Evolutionary conservation across 768 basidiomycete species (phyloP), one percentile per base, ranked within the genome.

Genomic region (Galerina sulciceps): DNA sequence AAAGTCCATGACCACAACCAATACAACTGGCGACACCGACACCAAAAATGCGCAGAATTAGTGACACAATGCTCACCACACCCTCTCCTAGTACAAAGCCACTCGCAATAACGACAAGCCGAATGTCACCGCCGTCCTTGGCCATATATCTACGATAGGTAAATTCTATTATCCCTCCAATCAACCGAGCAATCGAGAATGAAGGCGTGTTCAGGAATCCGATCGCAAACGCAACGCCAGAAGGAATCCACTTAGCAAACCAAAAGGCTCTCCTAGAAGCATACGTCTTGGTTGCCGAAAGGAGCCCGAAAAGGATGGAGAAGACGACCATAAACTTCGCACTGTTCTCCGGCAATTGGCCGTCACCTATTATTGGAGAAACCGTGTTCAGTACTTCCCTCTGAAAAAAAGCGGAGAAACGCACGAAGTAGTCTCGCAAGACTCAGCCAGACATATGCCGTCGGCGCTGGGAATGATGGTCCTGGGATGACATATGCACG

Each of bases 51-150:
- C 86, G 85, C 59, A 97, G 72, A 6, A 88, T 65, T 47, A 99
- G 78, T 13, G 90, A 85, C 26, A 95, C 73, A 45, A 99, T 82
- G 68, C 94, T 95, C 41, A 92, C 79, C 35, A 97, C 87, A 1
- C 96, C 96, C 71, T 99, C 96, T 17, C 96, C 96, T 15, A 99
- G 78, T 22, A 99, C 96, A 71, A 99, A 97, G 3, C 96, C 96
- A 71, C 91, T 94, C 6, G 96, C 96, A 40, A 96, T 79, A 22
- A 98, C 85, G 66, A 99, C 89, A 36, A 96, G 75, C 34, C 84
- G 78, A 57, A 94, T 92, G 58, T 89, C 88, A 55, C 79, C 78
- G 23, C 75, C 74, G 58, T 84, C 81, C 60, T 79, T 84, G 22
- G 80, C 77, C 66, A 78, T 74, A 37, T 78, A 75, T 22, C 75